Evolutionary conservation across 495 filamentous ascomycete species (phyloP).

Genomic region (Chlorociboria aeruginascens): DNA sequence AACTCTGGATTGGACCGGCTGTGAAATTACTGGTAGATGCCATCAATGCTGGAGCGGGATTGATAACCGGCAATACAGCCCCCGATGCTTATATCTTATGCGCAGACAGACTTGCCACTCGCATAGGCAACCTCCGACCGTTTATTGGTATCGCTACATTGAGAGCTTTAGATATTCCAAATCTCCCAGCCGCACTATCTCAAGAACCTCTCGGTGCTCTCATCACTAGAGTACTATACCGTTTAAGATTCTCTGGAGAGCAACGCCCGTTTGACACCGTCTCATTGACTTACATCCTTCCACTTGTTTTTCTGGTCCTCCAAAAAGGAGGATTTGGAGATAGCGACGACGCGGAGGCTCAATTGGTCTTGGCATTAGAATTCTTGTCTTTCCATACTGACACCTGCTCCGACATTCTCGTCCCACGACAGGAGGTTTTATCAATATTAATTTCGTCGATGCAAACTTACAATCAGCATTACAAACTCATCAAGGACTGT

Average conservation of each 20-base stretch:
- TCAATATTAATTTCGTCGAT: constrained; percentile 61
- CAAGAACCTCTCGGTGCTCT: constrained; percentile 76
- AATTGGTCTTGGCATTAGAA: constrained; percentile 83
- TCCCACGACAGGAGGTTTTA: constrained; percentile 67
- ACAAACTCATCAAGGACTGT: constrained; percentile 87
- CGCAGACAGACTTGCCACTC: constrained; percentile 55
- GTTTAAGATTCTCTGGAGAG: constrained; percentile 78
- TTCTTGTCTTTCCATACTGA: constrained; percentile 80
- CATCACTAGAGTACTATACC: constrained; percentile 80
- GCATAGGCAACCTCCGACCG: constrained; percentile 62
- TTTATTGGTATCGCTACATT: constrained; percentile 86
- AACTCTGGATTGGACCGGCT: constrained; percentile 73
- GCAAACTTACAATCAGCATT: constrained; percentile 84
- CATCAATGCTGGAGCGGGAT: constrained; percentile 65
- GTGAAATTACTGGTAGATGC: constrained; percentile 56
- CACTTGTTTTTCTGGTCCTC: constrained; percentile 65
- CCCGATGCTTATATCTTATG: constrained; percentile 68
- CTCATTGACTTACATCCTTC: constrained; percentile 76
- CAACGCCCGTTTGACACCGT: constrained; percentile 82
- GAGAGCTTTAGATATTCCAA: constrained; percentile 58
- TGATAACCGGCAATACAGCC: constrained; percentile 69
- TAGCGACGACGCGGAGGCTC: constrained; percentile 71
- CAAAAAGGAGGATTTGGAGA: constrained; percentile 64
- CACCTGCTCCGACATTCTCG: constrained; percentile 51
- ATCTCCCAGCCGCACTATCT: constrained; percentile 56